Evolutionary conservation across 169 alveolate genomes (phyloP), one percentile per base, ranked within the genome.

Genomic region (Miamiensis avidus): DNA sequence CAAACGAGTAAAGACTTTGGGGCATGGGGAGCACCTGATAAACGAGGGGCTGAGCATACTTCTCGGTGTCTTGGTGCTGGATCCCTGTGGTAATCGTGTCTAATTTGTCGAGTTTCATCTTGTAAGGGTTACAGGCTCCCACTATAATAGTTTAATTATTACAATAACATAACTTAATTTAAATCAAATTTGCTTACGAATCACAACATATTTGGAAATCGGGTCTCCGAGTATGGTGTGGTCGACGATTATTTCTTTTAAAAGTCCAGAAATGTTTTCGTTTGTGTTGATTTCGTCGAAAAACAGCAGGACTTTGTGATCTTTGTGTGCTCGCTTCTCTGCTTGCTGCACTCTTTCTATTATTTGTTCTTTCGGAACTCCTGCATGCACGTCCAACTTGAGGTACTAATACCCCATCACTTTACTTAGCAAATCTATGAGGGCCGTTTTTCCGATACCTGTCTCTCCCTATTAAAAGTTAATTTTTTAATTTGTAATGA

Each of bases 381-480:
- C 82, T 29, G 75, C 82, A 77, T 77, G 82, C n/a, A 77, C 64
- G 0, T 33, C 64, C 34, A 33, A 28, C 0, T 64, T 77, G 0
- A 1, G 11, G 31, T 33, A 77, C 20, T 77, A 33, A 34, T 64
- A 64, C 27, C 64, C 82, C 74, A 33, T 33, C 0, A 77, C 64
- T 30, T 33, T 33, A 0, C 74, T 33, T n/a, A 77, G 72, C 0
- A 77, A n/a, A 25, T 69, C 32, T 0, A 77, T 77, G 20, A 77
- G 72, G 26, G 82, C 82, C 0, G 82, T 77, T 77, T 77, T 77
- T 32, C 82, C 82, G 33, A 77, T 77, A 16, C 82, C 82, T 25
- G 82, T 69, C 33, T 77, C 82, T 25, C 82, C 82, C 82, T 77
- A 29, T 77, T 31, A n/a, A n/a, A n/a, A n/a, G n/a, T n/a, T n/a